Conservation (phyloP, 225 moss, liverwort and hornwort species). For the Bryum argenteum region DNA sequence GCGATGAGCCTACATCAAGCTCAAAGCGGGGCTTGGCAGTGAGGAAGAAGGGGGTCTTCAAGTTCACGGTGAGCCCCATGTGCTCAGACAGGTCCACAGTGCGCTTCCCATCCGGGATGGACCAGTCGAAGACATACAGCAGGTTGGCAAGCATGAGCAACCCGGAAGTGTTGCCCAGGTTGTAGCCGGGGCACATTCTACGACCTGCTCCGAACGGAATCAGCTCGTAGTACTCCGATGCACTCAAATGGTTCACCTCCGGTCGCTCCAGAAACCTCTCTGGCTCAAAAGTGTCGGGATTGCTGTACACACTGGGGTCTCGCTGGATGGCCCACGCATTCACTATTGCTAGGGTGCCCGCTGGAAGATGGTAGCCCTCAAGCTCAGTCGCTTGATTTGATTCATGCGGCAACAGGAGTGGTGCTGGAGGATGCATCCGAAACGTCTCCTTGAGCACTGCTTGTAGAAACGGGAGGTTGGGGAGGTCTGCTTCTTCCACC, state of each 20-base stretch:
- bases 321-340: conserved; percentile 39
- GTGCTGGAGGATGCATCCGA: conserved; percentile 39
- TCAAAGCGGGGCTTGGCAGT: conserved; percentile 12
- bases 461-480: conserved; percentile 37
- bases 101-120: neutral
- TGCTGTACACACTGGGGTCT: conserved; percentile 34
- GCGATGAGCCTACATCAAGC: too few relatives aligned
- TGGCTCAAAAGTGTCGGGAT: conserved; percentile 37
- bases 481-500: conserved; percentile 45
- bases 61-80: neutral
- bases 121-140: conserved; percentile 46
- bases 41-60: conserved; percentile 9
- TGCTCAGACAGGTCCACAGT: conserved; percentile 31
- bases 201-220: conserved; percentile 44
- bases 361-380: conserved; percentile 35
- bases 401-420: conserved; percentile 34
- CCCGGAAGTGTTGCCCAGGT: conserved; percentile 27
- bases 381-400: conserved; percentile 16
- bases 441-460: conserved; percentile 54
- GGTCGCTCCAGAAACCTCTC: conserved; percentile 29
- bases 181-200: conserved; percentile 46
- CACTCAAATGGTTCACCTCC: conserved; percentile 28
- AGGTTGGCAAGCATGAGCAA: conserved; percentile 47
- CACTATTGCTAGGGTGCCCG: conserved; percentile 34
- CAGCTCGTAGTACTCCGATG: conserved; percentile 32